Base-by-base conservation (phyloP, 1,284 basidiomycete species). In the Leccinum solheimii region DNA sequence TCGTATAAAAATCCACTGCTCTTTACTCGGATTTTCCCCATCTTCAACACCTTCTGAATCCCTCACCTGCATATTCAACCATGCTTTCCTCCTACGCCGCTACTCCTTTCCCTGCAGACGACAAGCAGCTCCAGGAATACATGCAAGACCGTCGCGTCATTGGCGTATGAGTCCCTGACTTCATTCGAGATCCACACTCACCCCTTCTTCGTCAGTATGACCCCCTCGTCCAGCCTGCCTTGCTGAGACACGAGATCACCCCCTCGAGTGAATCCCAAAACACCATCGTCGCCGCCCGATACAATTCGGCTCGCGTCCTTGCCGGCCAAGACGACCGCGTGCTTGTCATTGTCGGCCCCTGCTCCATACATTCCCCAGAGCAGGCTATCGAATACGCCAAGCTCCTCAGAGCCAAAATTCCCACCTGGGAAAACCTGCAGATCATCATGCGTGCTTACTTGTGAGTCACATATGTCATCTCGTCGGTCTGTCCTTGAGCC, bases 401-500 rank as follows among this genome's bases (percentile, higher is more conserved):
- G 32, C 81, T 87, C 43, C 83, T 97, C 69, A 89, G 87, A 70
- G 79, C 81, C 2, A 89, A 90, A 74, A 83, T 91, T 36, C 81
- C 88, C 13, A 73, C 78, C 21, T 90, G 86, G 86, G 84, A 77
- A 63, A 92, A 97, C 69, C 82, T 98, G 54, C 84, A 94, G 72
- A 90, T 99, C 73, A 79, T 98, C 75, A 98, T 98, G 97, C 86
- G 97, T 48, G 90, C 94, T 65, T 98, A 98, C 86, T 98, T 98
- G 90, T 91, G 67, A 71, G 87, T 81, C 26, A n/a, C 48, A 61
- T 58, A 62, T 62, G 55, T 53, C 56, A 19, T 5, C 5, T 11
- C 43, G 19, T 55, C 43, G 16, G 16, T 13, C 8, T 30, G 45
- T 60, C 11, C 34, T 62, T 52, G 53, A 55, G 14, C 11, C 64